phyloP scores from a whole-genome alignment of 1,284 basidiomycete species.

The Rhodotorula sp. region DNA sequence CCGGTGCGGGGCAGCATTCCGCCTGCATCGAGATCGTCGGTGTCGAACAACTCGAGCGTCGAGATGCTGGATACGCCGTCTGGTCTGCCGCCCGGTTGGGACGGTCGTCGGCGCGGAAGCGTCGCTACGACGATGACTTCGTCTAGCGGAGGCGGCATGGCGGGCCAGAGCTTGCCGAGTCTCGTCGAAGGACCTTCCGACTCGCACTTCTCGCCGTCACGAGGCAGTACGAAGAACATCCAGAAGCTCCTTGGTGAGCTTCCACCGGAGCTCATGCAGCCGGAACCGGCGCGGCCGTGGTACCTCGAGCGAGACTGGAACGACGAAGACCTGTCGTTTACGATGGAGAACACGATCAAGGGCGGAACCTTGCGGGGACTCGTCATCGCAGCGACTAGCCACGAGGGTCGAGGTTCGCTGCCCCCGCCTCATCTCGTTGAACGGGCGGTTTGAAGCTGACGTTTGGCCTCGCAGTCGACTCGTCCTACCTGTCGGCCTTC shows the following conservation, averaged over 20 bases:
- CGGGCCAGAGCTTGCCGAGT: constrained; percentile 5
- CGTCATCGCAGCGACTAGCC: constrained; percentile 84
- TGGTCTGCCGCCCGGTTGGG: constrained; percentile 26
- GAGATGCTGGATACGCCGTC: constrained; percentile 2
- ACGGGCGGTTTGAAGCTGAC: background rate
- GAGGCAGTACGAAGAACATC: constrained; percentile 57
- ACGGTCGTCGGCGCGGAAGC: constrained; percentile 24
- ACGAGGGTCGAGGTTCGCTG: constrained; percentile 56
- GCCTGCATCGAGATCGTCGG: background rate
- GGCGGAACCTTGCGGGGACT: constrained; percentile 83
- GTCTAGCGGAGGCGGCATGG: background rate
- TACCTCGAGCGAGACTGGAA: constrained; percentile 71
- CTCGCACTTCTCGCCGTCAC: constrained; percentile 13
- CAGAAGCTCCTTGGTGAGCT: constrained; percentile 67
- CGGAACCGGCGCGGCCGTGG: constrained; percentile 41
- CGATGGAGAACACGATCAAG: constrained; percentile 69
- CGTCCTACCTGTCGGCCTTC: constrained; percentile 86
- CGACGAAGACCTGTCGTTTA: constrained; percentile 79
- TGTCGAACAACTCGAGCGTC: background rate
- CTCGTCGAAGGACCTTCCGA: background rate
- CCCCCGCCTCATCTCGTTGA: constrained; percentile 7
- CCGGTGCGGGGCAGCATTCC: background rate
- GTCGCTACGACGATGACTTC: constrained; percentile 24
- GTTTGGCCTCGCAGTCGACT: constrained; percentile 54
- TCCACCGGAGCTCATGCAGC: background rate